Percentiles rank a stretch among this genome's conserved stretches.
Conservation (phyloP, 305 asterid species). For the Fraxinus sp. region DNA sequence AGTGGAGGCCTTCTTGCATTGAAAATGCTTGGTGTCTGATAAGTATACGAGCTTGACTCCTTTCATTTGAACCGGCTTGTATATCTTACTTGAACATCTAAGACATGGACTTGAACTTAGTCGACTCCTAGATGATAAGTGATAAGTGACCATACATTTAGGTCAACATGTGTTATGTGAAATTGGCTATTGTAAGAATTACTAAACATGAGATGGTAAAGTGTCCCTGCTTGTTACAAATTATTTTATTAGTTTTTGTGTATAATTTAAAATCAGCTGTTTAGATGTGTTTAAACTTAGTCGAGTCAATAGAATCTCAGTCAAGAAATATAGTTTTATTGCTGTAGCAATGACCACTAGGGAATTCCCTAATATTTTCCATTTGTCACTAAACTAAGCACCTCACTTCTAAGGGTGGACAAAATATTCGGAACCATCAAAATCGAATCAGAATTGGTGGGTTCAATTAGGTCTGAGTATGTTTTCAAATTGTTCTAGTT, state of each 20-base stretch:
- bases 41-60: not conserved
- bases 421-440: not conserved
- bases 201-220: not conserved
- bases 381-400: not conserved
- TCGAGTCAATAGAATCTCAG: not conserved
- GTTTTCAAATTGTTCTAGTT: not conserved
- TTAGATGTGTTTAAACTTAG: not conserved
- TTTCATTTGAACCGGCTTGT: not conserved
- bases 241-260: not conserved
- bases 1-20: not conserved
- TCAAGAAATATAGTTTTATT: no score
- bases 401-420: not conserved
- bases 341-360: not conserved
- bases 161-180: not conserved
- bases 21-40: not conserved
- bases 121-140: not conserved
- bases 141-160: not conserved
- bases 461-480: not conserved
- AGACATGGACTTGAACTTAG: not conserved
- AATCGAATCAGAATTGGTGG: not conserved
- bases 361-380: not conserved
- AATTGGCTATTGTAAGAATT: not conserved
- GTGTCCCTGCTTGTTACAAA: not conserved
- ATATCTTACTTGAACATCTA: no score
- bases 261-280: not conserved